Evolutionary conservation across 305 asterid genomes (phyloP).

Genomic region (Fraxinus baroniana): DNA sequence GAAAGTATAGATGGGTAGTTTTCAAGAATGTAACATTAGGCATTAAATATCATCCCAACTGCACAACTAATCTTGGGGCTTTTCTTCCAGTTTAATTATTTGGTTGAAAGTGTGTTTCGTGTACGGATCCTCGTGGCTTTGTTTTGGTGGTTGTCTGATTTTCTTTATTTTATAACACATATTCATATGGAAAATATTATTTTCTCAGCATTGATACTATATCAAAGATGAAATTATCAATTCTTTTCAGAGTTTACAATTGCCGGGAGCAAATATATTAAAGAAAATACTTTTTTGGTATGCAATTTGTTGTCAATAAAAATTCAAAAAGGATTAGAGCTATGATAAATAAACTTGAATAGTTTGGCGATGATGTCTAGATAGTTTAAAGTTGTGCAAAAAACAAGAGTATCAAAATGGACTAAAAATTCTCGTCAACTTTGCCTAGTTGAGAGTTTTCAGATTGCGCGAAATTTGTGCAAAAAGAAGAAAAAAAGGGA

Average conservation of each 20-base stretch:
- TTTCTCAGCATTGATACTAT: background rate
- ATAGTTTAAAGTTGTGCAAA: background rate
- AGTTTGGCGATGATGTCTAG: background rate
- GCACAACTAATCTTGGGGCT: constrained; percentile 35
- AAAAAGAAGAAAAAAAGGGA: no score
- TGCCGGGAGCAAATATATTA: background rate
- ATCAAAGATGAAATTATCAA: background rate
- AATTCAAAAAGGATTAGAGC: background rate
- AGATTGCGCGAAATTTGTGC: background rate
- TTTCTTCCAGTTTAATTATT: constrained; percentile 35
- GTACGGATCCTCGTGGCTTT: background rate
- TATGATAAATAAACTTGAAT: no score
- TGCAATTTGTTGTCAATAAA: background rate
- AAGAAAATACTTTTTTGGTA: background rate
- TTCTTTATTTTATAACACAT: background rate
- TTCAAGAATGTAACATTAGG: constrained; percentile 16
- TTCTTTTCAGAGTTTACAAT: background rate
- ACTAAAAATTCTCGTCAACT: background rate
- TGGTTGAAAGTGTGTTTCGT: constrained; percentile 23
- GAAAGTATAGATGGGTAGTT: constrained; percentile 14
- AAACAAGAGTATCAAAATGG: background rate
- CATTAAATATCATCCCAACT: constrained; percentile 37
- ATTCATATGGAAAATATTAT: background rate
- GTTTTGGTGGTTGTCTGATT: background rate
- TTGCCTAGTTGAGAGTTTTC: background rate